Evolutionary conservation across 1,284 basidiomycete species (phyloP).

Genomic region (Albatrellus sp.): DNA sequence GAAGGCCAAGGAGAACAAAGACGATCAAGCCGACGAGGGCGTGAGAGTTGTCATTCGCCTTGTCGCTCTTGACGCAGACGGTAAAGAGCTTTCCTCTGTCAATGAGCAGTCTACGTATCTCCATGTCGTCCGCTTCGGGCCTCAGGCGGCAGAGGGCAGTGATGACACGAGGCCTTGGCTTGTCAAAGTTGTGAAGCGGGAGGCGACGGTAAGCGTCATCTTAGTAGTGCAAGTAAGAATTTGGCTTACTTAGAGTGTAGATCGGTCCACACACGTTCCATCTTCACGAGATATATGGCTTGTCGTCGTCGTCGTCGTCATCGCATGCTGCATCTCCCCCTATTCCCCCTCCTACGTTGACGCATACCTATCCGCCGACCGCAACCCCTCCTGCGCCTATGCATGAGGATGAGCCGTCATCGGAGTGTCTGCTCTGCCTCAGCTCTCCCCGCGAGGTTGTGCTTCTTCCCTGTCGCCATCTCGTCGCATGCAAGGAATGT

Average conservation of each 20-base stretch:
- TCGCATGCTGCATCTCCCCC: slow-evolving; percentile 25
- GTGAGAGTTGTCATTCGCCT: slow-evolving; percentile 67
- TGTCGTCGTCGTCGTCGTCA: slow-evolving; percentile 45
- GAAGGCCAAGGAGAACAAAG: slow-evolving; percentile 26
- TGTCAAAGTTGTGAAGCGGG: slow-evolving; percentile 80
- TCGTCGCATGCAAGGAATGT: slow-evolving; percentile 86
- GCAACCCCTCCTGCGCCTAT: slow-evolving; percentile 14
- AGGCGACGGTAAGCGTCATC: slow-evolving; percentile 49
- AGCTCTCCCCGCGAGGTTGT: slow-evolving; percentile 81
- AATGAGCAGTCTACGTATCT: slow-evolving; percentile 85
- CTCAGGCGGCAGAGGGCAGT: slow-evolving; percentile 18
- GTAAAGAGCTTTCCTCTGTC: slow-evolving; percentile 43
- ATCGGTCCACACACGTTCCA: slow-evolving; percentile 87
- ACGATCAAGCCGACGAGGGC: slow-evolving; percentile 46
- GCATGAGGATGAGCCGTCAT: slow-evolving; percentile 63
- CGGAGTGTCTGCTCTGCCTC: slow-evolving; percentile 82
- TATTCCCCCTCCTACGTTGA: not conserved
- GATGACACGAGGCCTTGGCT: slow-evolving; percentile 63
- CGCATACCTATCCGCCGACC: slow-evolving; percentile 33
- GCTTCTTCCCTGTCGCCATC: slow-evolving; percentile 78
- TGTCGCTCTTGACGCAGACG: slow-evolving; percentile 64
- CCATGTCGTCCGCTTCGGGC: slow-evolving; percentile 66
- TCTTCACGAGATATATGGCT: slow-evolving; percentile 84
- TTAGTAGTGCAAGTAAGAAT: slow-evolving; percentile 1
- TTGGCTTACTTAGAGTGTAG: slow-evolving; percentile 19